These are phyloP conservation scores for Coemansia sp. DNA, from an alignment of 192 early-diverging fungal species.

Conservation along the genomic window DNA sequence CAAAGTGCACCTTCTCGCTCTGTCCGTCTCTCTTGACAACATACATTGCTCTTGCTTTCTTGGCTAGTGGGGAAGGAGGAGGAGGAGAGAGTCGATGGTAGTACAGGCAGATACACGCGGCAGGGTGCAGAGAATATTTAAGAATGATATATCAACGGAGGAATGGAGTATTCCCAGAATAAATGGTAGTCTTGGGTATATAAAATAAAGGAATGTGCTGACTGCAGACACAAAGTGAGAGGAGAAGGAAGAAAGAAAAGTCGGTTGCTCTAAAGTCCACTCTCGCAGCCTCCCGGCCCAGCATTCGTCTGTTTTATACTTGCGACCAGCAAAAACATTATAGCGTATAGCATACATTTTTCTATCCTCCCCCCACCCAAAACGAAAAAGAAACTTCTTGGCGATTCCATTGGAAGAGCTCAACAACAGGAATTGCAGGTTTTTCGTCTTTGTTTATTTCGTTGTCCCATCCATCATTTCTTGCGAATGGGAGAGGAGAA, in stretches of 20 bases:
- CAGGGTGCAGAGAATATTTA: too few species aligned
- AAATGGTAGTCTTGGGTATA: background rate
- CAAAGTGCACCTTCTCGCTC: slow-evolving; percentile 92
- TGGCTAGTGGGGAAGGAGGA: background rate
- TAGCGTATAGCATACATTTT: background rate
- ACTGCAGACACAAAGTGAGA: background rate
- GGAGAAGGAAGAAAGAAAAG: background rate
- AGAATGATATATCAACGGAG: too few species aligned
- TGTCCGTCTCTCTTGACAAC: slow-evolving; percentile 70
- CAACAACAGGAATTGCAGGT: background rate
- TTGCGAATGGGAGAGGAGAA: too few species aligned
- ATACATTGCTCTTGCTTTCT: slow-evolving; percentile 23
- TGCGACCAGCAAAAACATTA: background rate
- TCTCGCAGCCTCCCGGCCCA: too few species aligned
- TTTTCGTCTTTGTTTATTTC: too few species aligned
- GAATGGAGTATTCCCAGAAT: background rate
- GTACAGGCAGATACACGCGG: background rate
- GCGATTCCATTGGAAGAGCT: background rate
- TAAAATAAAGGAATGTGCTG: background rate
- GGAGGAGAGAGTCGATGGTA: background rate
- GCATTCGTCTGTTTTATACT: background rate
- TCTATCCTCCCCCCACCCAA: background rate
- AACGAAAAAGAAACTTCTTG: background rate
- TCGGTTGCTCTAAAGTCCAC: background rate
- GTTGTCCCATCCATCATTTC: too few species aligned